Base-by-base conservation (phyloP, 331 rosid species). In the Cydonia oblonga region DNA sequence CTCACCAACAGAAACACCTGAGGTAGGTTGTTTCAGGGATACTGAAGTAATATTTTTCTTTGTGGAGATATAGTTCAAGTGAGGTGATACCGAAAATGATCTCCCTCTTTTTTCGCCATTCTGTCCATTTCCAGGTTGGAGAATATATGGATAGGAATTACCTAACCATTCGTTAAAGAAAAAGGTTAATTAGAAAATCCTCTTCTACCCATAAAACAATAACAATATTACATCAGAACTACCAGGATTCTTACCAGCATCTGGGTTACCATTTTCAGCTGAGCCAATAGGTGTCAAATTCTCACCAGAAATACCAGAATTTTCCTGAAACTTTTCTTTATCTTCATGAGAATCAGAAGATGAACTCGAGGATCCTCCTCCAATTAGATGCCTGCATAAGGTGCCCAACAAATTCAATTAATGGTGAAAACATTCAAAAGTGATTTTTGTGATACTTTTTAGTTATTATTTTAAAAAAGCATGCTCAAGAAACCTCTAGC, bases 281-380 rank as follows among this genome's bases (percentile, higher is more conserved):
- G 76, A 76, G 70, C 85, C 83, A 66, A 75, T 78, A 59, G 81
- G 71, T 15, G 68, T 70, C 73, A 82, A 79, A 84, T 89, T 90
- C 44, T 83, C 78, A 74, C 75, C 83, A 74, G 85, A 79, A 76
- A 75, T 44, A 49, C 74, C 82, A 75, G 77, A 70, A 76, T 74
- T 77, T 69, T 71, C 80, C 42, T 78, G 74, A 53, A 60, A 74
- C 33, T 83, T 73, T 30, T 66, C 80, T 68, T 80, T 80, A 67
- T 75, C 79, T 68, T 67, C 76, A 42, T 68, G 83, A 79, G 82
- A 83, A 74, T 74, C 81, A 20, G 72, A 76, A 26, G 81, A 76
- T 22, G 78, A 57, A 61, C 75, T 78, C 9, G 72, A 54, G 83
- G 28, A 22, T 66, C 70, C 62, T 51, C 24, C 77, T 53, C 76